These are phyloP conservation scores for Diplocarpon rosae DNA, from an alignment of 2,329 filamentous ascomycete species.

Conservation along the genomic window DNA sequence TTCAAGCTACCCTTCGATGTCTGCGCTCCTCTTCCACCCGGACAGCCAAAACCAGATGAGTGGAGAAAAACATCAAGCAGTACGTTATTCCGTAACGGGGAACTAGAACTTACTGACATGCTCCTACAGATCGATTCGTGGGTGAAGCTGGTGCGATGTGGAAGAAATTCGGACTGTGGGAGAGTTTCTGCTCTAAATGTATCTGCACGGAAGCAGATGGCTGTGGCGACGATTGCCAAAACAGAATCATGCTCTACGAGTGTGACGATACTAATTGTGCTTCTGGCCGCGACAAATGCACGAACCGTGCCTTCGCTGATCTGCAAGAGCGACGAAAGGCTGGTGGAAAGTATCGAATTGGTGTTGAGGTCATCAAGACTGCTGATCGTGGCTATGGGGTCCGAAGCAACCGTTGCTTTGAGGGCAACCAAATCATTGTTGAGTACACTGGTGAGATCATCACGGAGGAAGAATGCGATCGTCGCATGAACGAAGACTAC, in stretches of 20 bases:
- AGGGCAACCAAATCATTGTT: constrained; percentile 89
- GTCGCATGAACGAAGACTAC: constrained; percentile 86
- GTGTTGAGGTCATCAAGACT: constrained; percentile 92
- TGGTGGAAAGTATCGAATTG: constrained; percentile 80
- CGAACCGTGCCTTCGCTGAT: constrained; percentile 79
- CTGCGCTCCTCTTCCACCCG: constrained; percentile 75
- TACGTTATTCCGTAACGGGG: constrained; percentile 34
- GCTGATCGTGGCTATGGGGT: constrained; percentile 82
- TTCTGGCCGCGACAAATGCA: constrained; percentile 60
- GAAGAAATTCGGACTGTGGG: constrained; percentile 66
- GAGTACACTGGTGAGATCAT: constrained; percentile 98
- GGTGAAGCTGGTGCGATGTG: constrained; percentile 71
- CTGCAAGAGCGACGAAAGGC: constrained; percentile 63
- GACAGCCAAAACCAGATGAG: constrained; percentile 83
- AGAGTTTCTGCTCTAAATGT: constrained; percentile 66
- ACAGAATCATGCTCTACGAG: constrained; percentile 94
- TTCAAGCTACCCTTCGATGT: constrained; percentile 87
- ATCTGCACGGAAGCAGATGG: constrained; percentile 68
- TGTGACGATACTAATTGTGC: constrained; percentile 87
- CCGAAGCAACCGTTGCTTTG: constrained; percentile 78
- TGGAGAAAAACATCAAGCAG: constrained; percentile 89
- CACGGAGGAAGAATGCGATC: constrained; percentile 84
- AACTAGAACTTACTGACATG: neutral
- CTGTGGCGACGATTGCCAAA: constrained; percentile 84
- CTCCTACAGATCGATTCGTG: constrained; percentile 66